These are phyloP conservation scores for Roridomyces roridus DNA, from an alignment of 768 basidiomycete genomes.

Conservation along the genomic window DNA sequence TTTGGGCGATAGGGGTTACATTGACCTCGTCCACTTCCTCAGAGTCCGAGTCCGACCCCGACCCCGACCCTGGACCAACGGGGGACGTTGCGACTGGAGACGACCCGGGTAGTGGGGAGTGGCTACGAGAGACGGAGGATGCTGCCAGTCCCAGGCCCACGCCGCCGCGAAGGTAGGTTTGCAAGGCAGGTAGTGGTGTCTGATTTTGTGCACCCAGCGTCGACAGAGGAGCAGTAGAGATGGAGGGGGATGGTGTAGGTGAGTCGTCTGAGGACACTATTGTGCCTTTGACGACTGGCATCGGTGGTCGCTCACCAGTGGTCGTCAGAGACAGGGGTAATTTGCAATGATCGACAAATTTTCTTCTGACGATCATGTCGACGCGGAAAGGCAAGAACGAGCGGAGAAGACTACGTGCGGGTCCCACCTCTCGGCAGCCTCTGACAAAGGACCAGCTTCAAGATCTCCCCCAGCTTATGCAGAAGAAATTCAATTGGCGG, in stretches of 20 bases:
- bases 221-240: no score
- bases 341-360: background rate
- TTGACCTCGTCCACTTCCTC: no score
- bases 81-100: no score
- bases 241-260: background rate
- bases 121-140: no score
- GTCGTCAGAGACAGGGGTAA: background rate
- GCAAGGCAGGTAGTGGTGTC: no score
- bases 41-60: no score
- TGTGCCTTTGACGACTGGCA: background rate
- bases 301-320: no score
- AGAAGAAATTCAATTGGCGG: conserved; percentile 28
- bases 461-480: conserved; percentile 19
- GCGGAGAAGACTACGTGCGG: background rate
- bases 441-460: conserved; percentile 15
- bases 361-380: background rate
- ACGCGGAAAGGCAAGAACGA: background rate
- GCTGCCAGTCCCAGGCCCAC: no score
- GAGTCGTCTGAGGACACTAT: background rate
- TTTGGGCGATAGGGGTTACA: background rate
- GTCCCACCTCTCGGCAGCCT: background rate
- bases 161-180: no score
- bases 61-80: no score
- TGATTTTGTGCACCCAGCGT: no score
- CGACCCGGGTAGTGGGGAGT: no score